These are phyloP conservation scores for Trametes cinnabarina DNA, from an alignment of 768 basidiomycete species.

Conservation along the genomic window DNA sequence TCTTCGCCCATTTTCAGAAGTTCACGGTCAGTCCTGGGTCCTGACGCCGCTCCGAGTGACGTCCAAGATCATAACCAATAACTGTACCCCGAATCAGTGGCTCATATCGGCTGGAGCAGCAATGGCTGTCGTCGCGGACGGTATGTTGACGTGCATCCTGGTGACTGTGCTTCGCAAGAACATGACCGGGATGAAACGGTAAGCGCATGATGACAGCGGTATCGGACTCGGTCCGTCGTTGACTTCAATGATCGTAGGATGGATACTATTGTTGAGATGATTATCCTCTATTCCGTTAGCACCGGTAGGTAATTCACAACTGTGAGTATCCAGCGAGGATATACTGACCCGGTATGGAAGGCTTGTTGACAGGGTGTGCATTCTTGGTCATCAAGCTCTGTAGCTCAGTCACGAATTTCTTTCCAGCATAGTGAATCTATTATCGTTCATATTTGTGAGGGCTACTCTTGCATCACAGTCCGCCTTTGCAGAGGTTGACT, in stretches of 20 bases:
- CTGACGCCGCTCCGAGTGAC: no score
- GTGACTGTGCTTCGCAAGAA: neutral
- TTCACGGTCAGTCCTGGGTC: neutral
- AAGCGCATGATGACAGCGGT: neutral
- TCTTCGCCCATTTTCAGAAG: neutral
- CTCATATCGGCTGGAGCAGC: slow-evolving; percentile 5
- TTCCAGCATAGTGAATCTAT: neutral
- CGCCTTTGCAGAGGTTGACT: no score
- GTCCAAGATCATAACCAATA: no score
- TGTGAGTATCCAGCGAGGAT: no score
- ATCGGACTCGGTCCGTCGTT: neutral
- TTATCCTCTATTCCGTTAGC: slow-evolving; percentile 1
- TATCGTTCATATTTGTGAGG: slow-evolving; percentile 5
- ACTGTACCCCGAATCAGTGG: neutral
- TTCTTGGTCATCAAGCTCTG: no score
- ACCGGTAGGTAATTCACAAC: neutral
- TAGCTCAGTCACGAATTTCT: neutral
- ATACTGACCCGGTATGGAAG: neutral
- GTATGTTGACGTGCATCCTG: neutral
- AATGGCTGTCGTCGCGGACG: slow-evolving; percentile 2
- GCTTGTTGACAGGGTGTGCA: slow-evolving; percentile 1
- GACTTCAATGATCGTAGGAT: neutral
- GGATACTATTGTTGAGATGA: slow-evolving; percentile 3
- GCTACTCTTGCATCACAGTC: no score
- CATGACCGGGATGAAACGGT: slow-evolving; percentile 6